A percentile compares a stretch with the other conserved stretches of the same genome.
Conservation (phyloP, 306 rosid genomes). For the Trifolium pratense region DNA sequence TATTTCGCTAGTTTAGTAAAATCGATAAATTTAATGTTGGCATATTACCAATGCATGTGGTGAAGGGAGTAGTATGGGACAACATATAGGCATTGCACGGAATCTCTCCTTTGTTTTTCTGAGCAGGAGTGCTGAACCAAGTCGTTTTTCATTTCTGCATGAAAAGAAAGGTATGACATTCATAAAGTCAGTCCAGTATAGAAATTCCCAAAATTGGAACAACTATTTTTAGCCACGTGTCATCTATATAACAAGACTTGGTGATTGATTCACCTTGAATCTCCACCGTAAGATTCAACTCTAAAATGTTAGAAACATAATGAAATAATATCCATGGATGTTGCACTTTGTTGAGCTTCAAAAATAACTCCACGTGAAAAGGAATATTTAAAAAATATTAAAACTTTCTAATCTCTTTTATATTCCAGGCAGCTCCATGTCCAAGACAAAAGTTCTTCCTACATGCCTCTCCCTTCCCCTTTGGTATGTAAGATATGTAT, state of each 20-base stretch:
- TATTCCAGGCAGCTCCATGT: constrained; percentile 11
- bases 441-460: constrained; percentile 3
- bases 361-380: constrained; percentile 7
- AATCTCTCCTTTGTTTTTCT: constrained; percentile 76
- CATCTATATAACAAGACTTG: constrained; percentile 30
- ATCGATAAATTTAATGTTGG: constrained; percentile 35
- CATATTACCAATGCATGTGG: constrained; percentile 92
- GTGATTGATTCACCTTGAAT: constrained; percentile 25
- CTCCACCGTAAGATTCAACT: constrained; percentile 7
- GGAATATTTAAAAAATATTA: constrained; percentile 13
- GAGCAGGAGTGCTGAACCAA: constrained; percentile 52
- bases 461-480: neutral
- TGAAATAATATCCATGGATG: constrained; percentile 29
- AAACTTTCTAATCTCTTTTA: constrained; percentile 13
- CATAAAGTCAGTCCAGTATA: constrained; percentile 36
- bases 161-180: constrained; percentile 42
- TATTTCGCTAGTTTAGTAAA: constrained; percentile 33
- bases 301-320: constrained; percentile 20
- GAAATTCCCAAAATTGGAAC: constrained; percentile 27
- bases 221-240: constrained; percentile 17
- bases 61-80: constrained; percentile 88
- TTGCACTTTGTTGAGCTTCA: constrained; percentile 19
- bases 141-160: constrained; percentile 72
- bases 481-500: neutral
- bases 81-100: constrained; percentile 93